Evolutionary conservation across 2,329 filamentous ascomycete genomes (phyloP).

Genomic region (Myriosclerotinia scirpicola): DNA sequence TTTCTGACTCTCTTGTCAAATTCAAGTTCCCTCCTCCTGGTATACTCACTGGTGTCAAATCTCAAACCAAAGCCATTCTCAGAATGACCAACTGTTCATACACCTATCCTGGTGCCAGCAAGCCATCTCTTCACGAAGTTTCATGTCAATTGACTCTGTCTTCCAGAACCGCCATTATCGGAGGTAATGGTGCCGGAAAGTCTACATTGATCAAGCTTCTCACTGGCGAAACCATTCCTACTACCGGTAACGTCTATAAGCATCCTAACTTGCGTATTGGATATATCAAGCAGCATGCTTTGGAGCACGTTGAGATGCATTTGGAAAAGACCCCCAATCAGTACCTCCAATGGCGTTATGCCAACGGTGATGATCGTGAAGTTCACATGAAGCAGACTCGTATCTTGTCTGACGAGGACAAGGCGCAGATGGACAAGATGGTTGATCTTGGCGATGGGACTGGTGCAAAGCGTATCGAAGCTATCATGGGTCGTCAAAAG

Average conservation of each 20-base stretch:
- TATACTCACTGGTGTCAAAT: conserved; percentile 93
- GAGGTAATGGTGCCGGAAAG: conserved; percentile 96
- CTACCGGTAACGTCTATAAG: conserved; percentile 87
- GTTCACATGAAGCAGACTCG: conserved; percentile 98
- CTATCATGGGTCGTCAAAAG: conserved; percentile 93
- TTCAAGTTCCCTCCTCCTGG: conserved; percentile 98
- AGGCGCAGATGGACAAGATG: conserved; percentile 85
- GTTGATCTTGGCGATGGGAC: conserved; percentile 84
- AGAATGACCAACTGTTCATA: conserved; percentile 91
- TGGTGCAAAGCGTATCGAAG: conserved; percentile 74
- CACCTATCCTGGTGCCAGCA: conserved; percentile 86
- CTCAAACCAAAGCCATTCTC: conserved; percentile 87
- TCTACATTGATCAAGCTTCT: conserved; percentile 97
- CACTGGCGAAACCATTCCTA: conserved; percentile 86
- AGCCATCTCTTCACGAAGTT: conserved; percentile 84
- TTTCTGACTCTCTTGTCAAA: conserved; percentile 82
- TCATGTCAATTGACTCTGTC: conserved; percentile 87
- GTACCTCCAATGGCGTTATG: conserved; percentile 98
- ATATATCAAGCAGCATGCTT: conserved; percentile 98
- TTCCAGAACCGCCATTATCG: conserved; percentile 93
- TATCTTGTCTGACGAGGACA: conserved; percentile 79
- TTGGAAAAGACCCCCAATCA: conserved; percentile 99
- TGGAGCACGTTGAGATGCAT: conserved; percentile 99
- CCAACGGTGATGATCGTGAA: conserved; percentile 94
- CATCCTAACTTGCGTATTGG: conserved; percentile 98